Evolutionary conservation across 73 alveolate species (phyloP).

Genomic region (Paramecium tetraurelia): DNA sequence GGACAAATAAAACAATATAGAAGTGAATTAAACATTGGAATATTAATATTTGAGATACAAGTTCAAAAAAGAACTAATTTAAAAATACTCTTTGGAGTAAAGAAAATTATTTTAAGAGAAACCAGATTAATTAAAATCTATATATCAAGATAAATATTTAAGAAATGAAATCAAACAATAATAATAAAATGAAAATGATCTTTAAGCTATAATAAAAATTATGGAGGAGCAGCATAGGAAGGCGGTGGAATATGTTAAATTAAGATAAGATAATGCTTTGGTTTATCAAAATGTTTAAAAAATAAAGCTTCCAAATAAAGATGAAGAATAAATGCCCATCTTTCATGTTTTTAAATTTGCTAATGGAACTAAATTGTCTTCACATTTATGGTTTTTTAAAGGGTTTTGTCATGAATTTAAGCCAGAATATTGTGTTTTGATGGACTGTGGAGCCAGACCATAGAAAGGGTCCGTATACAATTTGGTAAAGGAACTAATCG

Average conservation of each 20-base stretch:
- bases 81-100: not conserved
- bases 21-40: not conserved
- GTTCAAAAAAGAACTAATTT: not conserved
- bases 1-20: not conserved
- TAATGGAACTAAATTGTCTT: constrained; percentile 52
- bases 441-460: constrained; percentile 60
- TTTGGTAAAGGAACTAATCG: not conserved
- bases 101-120: not conserved
- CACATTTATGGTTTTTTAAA: constrained; percentile 66
- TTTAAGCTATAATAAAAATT: not conserved
- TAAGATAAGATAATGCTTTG: not conserved
- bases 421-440: constrained; percentile 57
- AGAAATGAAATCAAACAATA: not conserved
- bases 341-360: constrained; percentile 51
- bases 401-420: constrained; percentile 55
- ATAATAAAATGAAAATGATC: not conserved
- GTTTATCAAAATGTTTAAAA: not conserved
- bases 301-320: not conserved
- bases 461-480: not conserved
- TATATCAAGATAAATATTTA: not conserved
- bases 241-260: not conserved
- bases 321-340: not conserved
- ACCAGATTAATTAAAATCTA: not conserved
- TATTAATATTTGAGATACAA: not conserved
- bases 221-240: not conserved